Base-by-base conservation (phyloP, 2,329 filamentous ascomycete species). In the Arachnomyces sp. region DNA sequence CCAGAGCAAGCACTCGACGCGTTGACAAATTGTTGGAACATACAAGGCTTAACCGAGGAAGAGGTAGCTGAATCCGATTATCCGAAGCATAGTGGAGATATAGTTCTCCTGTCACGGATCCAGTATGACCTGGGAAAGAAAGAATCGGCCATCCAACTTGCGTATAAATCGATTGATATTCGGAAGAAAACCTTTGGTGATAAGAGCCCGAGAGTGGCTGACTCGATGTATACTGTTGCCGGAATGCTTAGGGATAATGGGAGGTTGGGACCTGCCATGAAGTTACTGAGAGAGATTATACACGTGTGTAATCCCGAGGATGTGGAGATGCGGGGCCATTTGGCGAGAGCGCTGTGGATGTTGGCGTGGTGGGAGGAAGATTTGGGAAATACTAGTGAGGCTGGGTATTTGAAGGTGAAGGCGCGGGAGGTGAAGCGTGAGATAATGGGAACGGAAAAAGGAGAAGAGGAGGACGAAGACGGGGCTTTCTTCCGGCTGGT, bases 81-180 rank as follows among this genome's bases (percentile, higher is more conserved):
- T 36, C 43, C 45, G 32, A 47, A 47, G 28, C 45, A 47, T 28
- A 45, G 43, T 29, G 45, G 46, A 28, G 44, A 46, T 35, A 44
- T 48, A 30, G 37, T 46, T 11, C 46, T 48, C 31, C 31, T 46
- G 15, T 36, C 40, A 8, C 36, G 41, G 33, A 48, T 48, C 8
- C 33, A 46, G 11, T 39, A 46, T 18, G 38, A 30, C 2, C 36
- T 31, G 29, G 34, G 37, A n/a, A 20, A 38, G 12, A 41, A 39
- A 17, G 38, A 46, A 34, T 32, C 35, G 13, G 46, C 46, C 7
- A 37, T 40, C 29, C 17, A 46, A 20, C 35, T 46, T 16, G 43
- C 43, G 11, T 45, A 39, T 9, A 34, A 40, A 30, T 33, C 43
- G 13, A 43, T 47, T 38, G 36, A 32, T 9, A 47, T 47, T 13